These are phyloP conservation scores for Panaeolus cyanescens DNA, from an alignment of 768 basidiomycete species.

Conservation along the genomic window DNA sequence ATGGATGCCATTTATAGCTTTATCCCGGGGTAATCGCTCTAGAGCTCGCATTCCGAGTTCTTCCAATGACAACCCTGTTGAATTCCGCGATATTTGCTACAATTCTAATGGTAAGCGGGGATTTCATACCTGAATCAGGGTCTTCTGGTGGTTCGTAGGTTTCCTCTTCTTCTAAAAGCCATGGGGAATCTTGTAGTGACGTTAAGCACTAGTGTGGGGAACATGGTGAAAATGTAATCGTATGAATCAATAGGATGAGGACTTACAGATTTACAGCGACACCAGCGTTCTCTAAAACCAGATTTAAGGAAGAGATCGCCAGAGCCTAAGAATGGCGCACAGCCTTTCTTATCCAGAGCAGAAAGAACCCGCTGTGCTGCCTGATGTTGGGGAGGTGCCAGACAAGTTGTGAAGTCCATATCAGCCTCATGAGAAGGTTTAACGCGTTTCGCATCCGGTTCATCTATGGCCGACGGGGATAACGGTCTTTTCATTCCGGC, in stretches of 20 bases:
- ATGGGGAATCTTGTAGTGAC: conserved; percentile 53
- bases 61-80: conserved; percentile 72
- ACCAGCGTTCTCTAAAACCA: conserved; percentile 80
- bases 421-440: conserved; percentile 26
- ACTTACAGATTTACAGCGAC: conserved; percentile 61
- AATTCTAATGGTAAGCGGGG: background rate
- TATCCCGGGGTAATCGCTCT: conserved; percentile 72
- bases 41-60: conserved; percentile 84
- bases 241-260: background rate
- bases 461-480: conserved; percentile 36
- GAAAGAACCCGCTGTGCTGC: conserved; percentile 48
- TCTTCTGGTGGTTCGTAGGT: conserved; percentile 87
- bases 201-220: conserved; percentile 53
- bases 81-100: conserved; percentile 1
- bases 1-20: conserved; percentile 79
- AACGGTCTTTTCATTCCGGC: conserved; percentile 53
- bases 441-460: conserved; percentile 37
- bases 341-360: conserved; percentile 20
- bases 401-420: conserved; percentile 38
- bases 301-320: conserved; percentile 79
- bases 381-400: conserved; percentile 54
- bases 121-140: conserved; percentile 70
- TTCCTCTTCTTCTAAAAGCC: conserved; percentile 75
- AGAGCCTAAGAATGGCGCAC: conserved; percentile 41
- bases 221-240: background rate